These are phyloP conservation scores for Xylariaceae sp. DNA, from an alignment of 2,329 filamentous ascomycete species.

Conservation along the genomic window DNA sequence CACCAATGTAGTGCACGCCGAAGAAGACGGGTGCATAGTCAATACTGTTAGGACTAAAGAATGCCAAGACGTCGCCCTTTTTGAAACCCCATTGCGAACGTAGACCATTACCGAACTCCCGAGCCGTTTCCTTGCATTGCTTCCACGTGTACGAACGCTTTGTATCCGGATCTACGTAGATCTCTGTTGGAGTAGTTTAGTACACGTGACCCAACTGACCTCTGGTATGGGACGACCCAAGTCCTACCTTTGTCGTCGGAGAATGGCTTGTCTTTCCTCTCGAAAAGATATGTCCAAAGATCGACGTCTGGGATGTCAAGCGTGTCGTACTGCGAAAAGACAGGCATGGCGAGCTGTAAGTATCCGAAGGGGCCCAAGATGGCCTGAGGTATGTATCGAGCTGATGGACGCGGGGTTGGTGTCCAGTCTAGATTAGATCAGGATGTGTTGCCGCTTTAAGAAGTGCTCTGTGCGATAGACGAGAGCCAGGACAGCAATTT, in stretches of 20 bases:
- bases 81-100: slow-evolving; percentile 73
- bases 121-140: slow-evolving; percentile 62
- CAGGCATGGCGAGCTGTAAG: slow-evolving; percentile 56
- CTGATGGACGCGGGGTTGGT: no score
- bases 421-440: no score
- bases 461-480: no score
- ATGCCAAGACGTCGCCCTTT: slow-evolving; percentile 76
- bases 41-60: slow-evolving; percentile 84
- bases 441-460: no score
- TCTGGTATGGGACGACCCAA: neutral
- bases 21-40: slow-evolving; percentile 76
- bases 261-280: slow-evolving; percentile 62
- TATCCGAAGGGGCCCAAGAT: no score
- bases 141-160: slow-evolving; percentile 66
- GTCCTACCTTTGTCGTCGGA: slow-evolving; percentile 69
- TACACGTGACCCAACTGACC: no score
- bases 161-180: slow-evolving; percentile 75
- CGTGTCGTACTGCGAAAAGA: slow-evolving; percentile 61
- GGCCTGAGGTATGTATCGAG: no score
- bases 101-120: slow-evolving; percentile 78
- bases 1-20: slow-evolving; percentile 81
- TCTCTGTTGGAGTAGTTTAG: slow-evolving; percentile 48
- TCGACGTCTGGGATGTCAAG: slow-evolving; percentile 72
- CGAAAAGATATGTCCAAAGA: slow-evolving; percentile 76
- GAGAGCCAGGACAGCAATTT: no score